Base-by-base conservation (phyloP, 2,329 filamentous ascomycete genomes). In the Botrytis fragariae region DNA sequence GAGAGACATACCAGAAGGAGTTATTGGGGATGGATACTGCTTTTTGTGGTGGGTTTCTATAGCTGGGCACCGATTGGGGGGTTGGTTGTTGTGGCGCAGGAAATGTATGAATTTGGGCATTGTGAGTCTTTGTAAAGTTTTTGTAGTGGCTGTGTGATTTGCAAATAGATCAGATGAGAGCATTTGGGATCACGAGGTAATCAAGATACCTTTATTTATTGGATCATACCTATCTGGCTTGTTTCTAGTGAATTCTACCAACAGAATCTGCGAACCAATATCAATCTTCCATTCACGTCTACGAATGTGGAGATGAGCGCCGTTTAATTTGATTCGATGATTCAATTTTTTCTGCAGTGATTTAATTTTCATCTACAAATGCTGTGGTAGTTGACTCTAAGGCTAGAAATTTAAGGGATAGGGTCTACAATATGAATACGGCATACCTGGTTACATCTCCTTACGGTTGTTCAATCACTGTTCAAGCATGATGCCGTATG, bases 41-140 rank as follows among this genome's bases (percentile, higher is more conserved):
- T 61, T 2, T 72, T 61, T 62, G 54, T 51, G 1, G 14, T 72
- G 4, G 12, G 39, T 72, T 59, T 2, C 42, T 54, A 68, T 59
- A 61, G 39, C 10, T 72, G 51, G 42, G 51, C 2, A 2, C 20
- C 51, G 12, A 29, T 61, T 68, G 62, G 54, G 22, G 51, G 39
- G 9, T 67, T 37, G 39, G n/a, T 61, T 37, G 20, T 61, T 57
- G 42, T 72, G 18, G 29, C 54, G 5, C 42, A 72, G 25, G 32
- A 72, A 29, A 69, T 72, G 42, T 44, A 45, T 32, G 71, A 48
- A 25, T 42, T 72, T 62, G 42, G 29, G 6, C 25, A 39, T 60
- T 68, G 54, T 39, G 54, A 39, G 29, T 25, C 42, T 45, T 69
- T n/a, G 10, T 69, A 9, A 35, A 35, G 18, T 69, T 35, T 9